Base-by-base conservation (phyloP, 2,329 filamentous ascomycete species). In the Fusarium vanettenii region DNA sequence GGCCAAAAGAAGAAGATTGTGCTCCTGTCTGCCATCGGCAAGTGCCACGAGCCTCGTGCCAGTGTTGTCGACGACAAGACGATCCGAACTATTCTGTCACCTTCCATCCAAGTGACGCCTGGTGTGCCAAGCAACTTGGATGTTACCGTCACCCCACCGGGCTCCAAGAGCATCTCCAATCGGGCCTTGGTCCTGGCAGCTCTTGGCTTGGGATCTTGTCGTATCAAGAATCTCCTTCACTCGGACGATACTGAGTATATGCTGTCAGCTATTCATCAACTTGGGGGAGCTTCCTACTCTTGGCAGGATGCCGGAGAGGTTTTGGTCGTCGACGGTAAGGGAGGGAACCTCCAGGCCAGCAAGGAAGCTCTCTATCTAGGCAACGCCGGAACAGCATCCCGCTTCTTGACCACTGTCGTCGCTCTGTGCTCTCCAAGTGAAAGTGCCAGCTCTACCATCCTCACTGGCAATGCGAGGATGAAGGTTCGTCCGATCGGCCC, bases 191-290 rank as follows among this genome's bases (percentile, higher is more conserved):
- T 99, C n/a, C 89, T 99, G 61, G 97, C 97, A 52, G 97, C 97
- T 14, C 91, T 99, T 35, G 95, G 95, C 37, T 90, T 91, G 65
- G 97, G 97, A 20, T 91, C 92, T 29, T 98, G 95, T 80, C 92
- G 93, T 43, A 93, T 99, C 82, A 95, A 91, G 83, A 98, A 99
- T 79, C 87, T 99, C 35, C 89, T 99, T 13, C 96, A 98, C 84
- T 98, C 97, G 0, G 97, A 98, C 78, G 97, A 99, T 81, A 98
- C 95, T 0, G 95, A 98, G 82, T 97, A 94, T 83, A 99, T 99
- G 97, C 87, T 99, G 52, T 95, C 95, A 67, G 96, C 97, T n/a
- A 92, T 99, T 67, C 89, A 90, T 29, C 92, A 92, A 78, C 89
- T 99, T 27, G 92, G 94, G 35, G 97, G 95, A 33, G 96, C 95